Evolutionary conservation across 495 filamentous ascomycete species (phyloP), one percentile per base, ranked within the genome.

Genomic region (Collariella sp.): DNA sequence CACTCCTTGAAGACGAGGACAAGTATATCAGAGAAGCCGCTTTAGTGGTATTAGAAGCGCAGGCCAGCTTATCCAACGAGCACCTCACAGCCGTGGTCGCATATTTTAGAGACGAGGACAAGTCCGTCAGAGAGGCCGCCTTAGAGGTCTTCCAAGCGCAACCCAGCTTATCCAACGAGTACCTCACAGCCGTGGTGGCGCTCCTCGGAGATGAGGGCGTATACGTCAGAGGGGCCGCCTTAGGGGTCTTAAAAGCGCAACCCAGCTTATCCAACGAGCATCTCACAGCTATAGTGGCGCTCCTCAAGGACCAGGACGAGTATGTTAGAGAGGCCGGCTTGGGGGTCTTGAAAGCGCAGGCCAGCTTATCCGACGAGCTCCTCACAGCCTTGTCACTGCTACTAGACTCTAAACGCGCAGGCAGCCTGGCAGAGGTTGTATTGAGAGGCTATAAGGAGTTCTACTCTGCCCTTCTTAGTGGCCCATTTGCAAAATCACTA

Each of bases 171-270:
- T 15, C 20, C 41, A 22, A 24, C 41, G 4, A 43, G 5, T 11
- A 18, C 20, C 20, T 43, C 41, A 43, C 12, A 6, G 41, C 41
- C 20, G 41, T 43, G 19, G 41, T 24, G 5, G 40, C 36, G 54
- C 49, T 42, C 41, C 57, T 60, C 19, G 11, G 61, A 45, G 53
- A 63, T 51, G 15, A 57, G n/a, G 44, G 57, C 23, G 2, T 2
- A 22, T 0, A 1, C 29, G 35, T 60, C 42, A 48, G 53, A 54
- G 2, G 22, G 15, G 43, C 39, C 24, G 60, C 60, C 26, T 39
- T 54, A n/a, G 7, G 36, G 31, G 38, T 35, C 31, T 33, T 62
- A 23, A 9, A 19, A n/a, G 20, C 24, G 26, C 50, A 44, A 42
- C 19, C 39, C 3, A 34, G 24, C 39, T 35, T 61, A 22, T 29